A percentile compares a stretch with the other conserved stretches of the same genome.
These are phyloP conservation scores for Leccinellum albellum DNA, from an alignment of 768 basidiomycete species.

Conservation along the genomic window DNA sequence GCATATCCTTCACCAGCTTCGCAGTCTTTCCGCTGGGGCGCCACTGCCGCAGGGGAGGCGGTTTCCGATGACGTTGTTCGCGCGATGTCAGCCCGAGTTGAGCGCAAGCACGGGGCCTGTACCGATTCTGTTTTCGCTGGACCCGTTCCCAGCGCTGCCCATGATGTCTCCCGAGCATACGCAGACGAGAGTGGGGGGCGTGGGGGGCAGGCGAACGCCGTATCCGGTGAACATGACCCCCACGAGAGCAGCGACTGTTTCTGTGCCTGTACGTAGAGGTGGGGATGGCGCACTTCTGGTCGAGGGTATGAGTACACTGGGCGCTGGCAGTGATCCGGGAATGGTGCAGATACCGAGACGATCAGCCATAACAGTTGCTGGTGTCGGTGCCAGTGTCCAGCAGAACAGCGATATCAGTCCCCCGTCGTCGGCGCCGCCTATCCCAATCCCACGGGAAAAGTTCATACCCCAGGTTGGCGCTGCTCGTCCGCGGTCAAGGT, in stretches of 20 bases:
- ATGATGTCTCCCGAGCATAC: background rate
- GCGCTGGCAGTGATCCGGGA: background rate
- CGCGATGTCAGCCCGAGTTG: conserved; percentile 51
- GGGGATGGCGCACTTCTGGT: background rate
- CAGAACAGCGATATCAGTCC: background rate
- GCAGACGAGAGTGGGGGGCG: background rate
- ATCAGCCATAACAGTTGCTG: conserved; percentile 1
- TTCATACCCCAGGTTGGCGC: conserved; percentile 57
- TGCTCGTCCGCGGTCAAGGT: conserved; percentile 57
- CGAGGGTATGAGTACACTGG: background rate
- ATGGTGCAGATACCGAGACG: conserved; percentile 20
- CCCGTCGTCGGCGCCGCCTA: background rate
- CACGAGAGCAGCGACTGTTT: conserved; percentile 29
- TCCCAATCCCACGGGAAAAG: conserved; percentile 51
- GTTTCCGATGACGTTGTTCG: conserved; percentile 53
- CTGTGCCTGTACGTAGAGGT: conserved; percentile 28
- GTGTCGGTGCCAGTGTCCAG: background rate
- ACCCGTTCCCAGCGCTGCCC: conserved; percentile 44
- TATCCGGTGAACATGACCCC: conserved; percentile 9
- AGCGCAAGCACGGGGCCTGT: conserved; percentile 50
- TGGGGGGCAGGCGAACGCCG: background rate
- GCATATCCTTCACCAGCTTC: conserved; percentile 25
- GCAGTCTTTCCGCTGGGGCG: conserved; percentile 10
- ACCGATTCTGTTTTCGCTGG: conserved; percentile 55
- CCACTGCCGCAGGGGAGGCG: conserved; percentile 2